These are phyloP conservation scores for Ailanthus altissimus DNA, from an alignment of 345 rosid species.

Conservation along the genomic window DNA sequence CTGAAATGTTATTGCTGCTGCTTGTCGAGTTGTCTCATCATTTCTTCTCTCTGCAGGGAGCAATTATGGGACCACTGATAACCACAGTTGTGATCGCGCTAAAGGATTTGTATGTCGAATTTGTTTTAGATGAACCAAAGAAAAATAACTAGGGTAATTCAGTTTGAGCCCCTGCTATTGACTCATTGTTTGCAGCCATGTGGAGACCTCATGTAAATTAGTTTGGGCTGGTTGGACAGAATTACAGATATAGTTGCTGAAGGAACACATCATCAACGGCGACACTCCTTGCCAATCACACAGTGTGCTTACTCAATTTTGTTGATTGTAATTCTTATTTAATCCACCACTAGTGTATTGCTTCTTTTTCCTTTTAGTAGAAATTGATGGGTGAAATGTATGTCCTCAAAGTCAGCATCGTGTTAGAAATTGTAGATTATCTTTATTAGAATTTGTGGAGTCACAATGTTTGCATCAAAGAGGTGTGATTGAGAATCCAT, in stretches of 20 bases:
- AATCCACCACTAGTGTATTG: neutral
- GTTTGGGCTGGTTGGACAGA: slow-evolving; percentile 9
- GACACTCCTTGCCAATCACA: neutral
- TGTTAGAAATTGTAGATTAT: slow-evolving; percentile 24
- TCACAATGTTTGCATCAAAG: neutral
- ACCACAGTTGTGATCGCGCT: slow-evolving; percentile 89
- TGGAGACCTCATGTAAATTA: slow-evolving; percentile 18
- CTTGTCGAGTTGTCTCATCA: neutral
- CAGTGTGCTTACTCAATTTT: slow-evolving; percentile 8
- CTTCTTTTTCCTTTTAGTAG: neutral
- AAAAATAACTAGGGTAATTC: slow-evolving; percentile 35
- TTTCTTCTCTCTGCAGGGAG: slow-evolving; percentile 59
- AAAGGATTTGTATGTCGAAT: slow-evolving; percentile 87
- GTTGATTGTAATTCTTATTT: neutral
- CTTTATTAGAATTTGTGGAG: slow-evolving; percentile 9
- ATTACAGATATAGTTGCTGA: neutral
- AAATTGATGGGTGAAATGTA: neutral
- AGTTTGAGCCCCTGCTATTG: neutral
- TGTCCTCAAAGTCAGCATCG: neutral
- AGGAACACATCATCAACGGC: neutral
- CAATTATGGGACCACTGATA: slow-evolving; percentile 96
- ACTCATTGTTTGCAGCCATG: slow-evolving; percentile 16
- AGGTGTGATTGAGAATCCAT: neutral
- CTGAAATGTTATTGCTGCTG: neutral
- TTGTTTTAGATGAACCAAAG: slow-evolving; percentile 66